Base-by-base conservation (phyloP, 1,139 yeast species). In the Sugiyamaella pinicola region DNA sequence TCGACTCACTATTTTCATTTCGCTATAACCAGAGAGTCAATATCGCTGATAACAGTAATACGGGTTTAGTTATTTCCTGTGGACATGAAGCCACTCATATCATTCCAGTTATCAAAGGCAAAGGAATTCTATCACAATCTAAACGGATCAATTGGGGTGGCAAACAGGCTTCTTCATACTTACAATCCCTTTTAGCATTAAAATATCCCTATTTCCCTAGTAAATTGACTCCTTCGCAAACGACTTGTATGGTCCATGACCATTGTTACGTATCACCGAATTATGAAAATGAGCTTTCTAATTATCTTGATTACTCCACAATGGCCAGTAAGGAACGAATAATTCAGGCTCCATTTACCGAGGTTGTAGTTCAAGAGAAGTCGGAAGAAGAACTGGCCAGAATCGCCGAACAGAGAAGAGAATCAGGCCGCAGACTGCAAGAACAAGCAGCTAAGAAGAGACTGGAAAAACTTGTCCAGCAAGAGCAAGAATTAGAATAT, bases 111-210 rank as follows among this genome's bases (percentile, higher is more conserved):
- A 59, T 87, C 1, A 67, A 79, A 18, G 88, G 90, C 0, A 74
- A 73, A 54, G 95, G 95, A 0, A 62, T 84, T 2, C 69, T 89
- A 51, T 73, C 79, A 45, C 85, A 84, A 56, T 76, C 93, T 1
- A 91, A 89, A 64, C 75, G 98, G 62, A 81, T 95, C 42, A 91
- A 89, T 65, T 89, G 95, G 88, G 99, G 98, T 53, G 98, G 97
- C 6, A 80, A 81, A 56, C 87, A 82, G 51, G 79, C 91, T 1
- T 81, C 79, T 31, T 81, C 78, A 47, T 91, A 78, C 61, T 69
- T 93, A 66, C 80, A 78, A 55, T 79, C 76, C 60, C 75, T 87
- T 31, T 71, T 95, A 47, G 77, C 84, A 0, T 75, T 95, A 64
- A 95, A 95, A 66, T 95, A 95, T 69, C 99, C 99, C 0, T 85